These are phyloP conservation scores for Veloboletus limbatus DNA, from an alignment of 1,284 basidiomycete genomes.

Conservation along the genomic window DNA sequence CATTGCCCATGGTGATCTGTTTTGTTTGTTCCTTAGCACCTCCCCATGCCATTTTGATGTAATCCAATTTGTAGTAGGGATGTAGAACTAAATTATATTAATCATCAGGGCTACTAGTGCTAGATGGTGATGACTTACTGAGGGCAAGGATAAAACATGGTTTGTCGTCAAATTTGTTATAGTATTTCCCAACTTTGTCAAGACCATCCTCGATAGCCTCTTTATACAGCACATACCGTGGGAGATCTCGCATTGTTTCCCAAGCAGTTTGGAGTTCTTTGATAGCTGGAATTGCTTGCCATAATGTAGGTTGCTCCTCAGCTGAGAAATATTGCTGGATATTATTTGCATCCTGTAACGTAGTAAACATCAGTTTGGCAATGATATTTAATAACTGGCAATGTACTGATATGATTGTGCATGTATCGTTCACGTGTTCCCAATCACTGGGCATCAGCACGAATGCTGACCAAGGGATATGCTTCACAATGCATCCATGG, in stretches of 20 bases:
- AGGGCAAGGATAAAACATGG: background rate
- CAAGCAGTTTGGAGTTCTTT: background rate
- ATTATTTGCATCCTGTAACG: background rate
- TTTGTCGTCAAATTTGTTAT: background rate
- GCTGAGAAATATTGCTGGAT: background rate
- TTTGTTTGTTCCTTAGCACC: background rate
- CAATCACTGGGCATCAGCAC: background rate
- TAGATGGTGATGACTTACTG: no score
- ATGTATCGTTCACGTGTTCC: background rate
- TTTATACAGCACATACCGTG: background rate
- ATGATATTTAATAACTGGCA: no score
- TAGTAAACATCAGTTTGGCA: no score
- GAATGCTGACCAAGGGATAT: background rate
- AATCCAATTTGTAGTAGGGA: background rate
- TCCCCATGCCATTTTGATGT: background rate
- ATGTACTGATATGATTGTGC: background rate
- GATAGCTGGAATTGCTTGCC: background rate
- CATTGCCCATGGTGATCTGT: no score
- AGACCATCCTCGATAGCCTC: background rate
- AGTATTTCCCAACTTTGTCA: background rate
- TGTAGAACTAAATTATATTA: background rate
- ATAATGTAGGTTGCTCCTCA: background rate
- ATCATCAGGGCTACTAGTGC: no score
- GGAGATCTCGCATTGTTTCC: background rate
- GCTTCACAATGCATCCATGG: background rate